Evolutionary conservation across 2,329 filamentous ascomycete genomes (phyloP), one percentile per base, ranked within the genome.

Genomic region (Apiospora phragmitis): DNA sequence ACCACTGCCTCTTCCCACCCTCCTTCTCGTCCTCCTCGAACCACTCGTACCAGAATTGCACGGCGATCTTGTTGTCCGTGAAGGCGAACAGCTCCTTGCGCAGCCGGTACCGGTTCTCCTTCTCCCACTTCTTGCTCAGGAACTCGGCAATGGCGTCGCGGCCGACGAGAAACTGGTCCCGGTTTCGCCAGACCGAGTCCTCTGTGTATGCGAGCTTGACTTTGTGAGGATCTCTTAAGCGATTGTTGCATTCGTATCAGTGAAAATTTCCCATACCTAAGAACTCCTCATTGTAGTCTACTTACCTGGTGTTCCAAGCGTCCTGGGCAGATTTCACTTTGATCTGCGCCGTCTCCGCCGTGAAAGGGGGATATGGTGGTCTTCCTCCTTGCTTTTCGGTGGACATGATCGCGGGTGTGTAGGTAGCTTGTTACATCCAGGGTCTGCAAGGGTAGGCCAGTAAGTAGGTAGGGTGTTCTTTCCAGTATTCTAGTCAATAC

Each of bases 21-120:
- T 55, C 4, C 24, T n/a, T 26, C 47, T 92, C 91, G 1, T 85
- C 75, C 9, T 82, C 81, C 76, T 95, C 93, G 73, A 90, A 87
- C 82, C 90, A 95, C 80, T 97, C 92, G 77, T 95, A 97, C 94
- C 94, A 97, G 80, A 96, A 97, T 78, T 97, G 93, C 29, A 97
- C 94, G 0, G 94, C 94, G 73, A 86, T 87, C 78, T 85, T 92
- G 80, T 95, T 85, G 47, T 91, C 90, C 0, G 83, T 86, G 77
- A 94, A 96, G 1, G 93, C 86, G 80, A 97, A 97, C 1, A 97
- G 84, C 79, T 97, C 94, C 80, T 97, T 97, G 69, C 94, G 88
- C 69, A 97, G 85, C 0, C 87, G 86, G 77, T 97, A 97, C 21
- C 86, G 89, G 59, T 88, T 83, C 79, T 97, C 94, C 26, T 85